Evolutionary conservation across 1,284 basidiomycete genomes (phyloP).

Genomic region (Schizophyllum commune): DNA sequence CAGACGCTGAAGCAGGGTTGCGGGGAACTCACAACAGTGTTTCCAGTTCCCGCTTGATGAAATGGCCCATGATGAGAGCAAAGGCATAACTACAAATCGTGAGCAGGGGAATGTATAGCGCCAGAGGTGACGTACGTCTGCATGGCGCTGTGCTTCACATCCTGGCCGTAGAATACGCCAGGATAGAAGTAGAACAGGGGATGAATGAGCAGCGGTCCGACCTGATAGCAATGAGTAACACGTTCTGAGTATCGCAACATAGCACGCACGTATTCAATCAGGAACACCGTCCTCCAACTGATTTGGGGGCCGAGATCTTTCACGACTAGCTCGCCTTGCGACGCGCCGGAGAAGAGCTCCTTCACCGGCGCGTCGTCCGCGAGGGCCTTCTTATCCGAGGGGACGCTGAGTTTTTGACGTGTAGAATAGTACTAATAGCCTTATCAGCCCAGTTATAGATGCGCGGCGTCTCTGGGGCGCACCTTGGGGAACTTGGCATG

Average conservation of each 20-base stretch:
- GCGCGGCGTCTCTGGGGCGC: not conserved
- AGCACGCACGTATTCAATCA: slow-evolving; percentile 85
- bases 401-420: slow-evolving; percentile 69
- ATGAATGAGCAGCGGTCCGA: slow-evolving; percentile 88
- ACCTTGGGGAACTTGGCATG: slow-evolving; percentile 55
- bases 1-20: not conserved
- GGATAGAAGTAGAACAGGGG: slow-evolving; percentile 79
- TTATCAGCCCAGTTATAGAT: not conserved
- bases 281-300: slow-evolving; percentile 78
- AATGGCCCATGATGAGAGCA: slow-evolving; percentile 79
- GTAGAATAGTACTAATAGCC: slow-evolving; percentile 51
- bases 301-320: slow-evolving; percentile 90
- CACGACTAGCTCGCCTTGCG: slow-evolving; percentile 57
- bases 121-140: slow-evolving; percentile 53
- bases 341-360: slow-evolving; percentile 35
- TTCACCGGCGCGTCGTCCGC: slow-evolving; percentile 52
- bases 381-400: slow-evolving; percentile 52
- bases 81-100: slow-evolving; percentile 58
- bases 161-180: slow-evolving; percentile 56
- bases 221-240: slow-evolving; percentile 23
- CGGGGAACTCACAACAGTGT: slow-evolving; percentile 65
- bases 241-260: not conserved
- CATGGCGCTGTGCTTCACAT: slow-evolving; percentile 66
- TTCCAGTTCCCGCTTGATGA: slow-evolving; percentile 89
- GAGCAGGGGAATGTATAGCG: slow-evolving; percentile 2